phyloP scores from a whole-genome alignment of 345 rosid species.

The Eucalyptus coolabah region DNA sequence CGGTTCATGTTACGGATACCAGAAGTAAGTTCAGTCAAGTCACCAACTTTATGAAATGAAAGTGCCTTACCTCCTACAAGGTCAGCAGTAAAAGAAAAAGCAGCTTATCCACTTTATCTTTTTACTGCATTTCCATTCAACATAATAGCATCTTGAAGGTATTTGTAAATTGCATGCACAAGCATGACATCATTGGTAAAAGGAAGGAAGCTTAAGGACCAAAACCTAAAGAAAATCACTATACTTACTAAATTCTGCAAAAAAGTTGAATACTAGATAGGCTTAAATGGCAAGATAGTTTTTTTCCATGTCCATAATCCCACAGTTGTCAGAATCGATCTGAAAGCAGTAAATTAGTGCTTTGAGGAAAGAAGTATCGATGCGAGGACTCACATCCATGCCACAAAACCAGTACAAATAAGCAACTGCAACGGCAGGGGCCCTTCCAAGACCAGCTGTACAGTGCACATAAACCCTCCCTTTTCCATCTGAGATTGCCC shows the following conservation, averaged over 20 bases:
- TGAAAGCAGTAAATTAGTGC: neutral
- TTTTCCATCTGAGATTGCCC: constrained; percentile 77
- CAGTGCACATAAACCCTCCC: constrained; percentile 82
- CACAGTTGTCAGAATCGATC: neutral
- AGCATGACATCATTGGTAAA: neutral
- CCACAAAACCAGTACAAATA: constrained; percentile 80
- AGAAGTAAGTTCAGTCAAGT: neutral
- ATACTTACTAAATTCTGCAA: neutral
- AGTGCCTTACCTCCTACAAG: neutral
- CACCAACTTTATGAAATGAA: neutral
- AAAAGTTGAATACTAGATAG: neutral
- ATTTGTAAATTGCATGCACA: neutral
- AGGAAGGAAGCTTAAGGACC: neutral
- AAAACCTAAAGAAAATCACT: neutral
- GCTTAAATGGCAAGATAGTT: neutral
- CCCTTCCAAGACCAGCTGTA: constrained; percentile 93
- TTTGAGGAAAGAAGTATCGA: neutral
- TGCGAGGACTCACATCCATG: constrained; percentile 43
- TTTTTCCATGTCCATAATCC: neutral
- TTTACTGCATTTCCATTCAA: neutral
- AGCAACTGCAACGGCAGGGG: constrained; percentile 83
- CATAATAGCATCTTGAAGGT: neutral
- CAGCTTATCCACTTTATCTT: neutral
- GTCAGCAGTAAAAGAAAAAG: neutral
- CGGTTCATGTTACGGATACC: neutral